Evolutionary conservation across 1,284 basidiomycete genomes (phyloP).

Genomic region (Baeospora myosura): DNA sequence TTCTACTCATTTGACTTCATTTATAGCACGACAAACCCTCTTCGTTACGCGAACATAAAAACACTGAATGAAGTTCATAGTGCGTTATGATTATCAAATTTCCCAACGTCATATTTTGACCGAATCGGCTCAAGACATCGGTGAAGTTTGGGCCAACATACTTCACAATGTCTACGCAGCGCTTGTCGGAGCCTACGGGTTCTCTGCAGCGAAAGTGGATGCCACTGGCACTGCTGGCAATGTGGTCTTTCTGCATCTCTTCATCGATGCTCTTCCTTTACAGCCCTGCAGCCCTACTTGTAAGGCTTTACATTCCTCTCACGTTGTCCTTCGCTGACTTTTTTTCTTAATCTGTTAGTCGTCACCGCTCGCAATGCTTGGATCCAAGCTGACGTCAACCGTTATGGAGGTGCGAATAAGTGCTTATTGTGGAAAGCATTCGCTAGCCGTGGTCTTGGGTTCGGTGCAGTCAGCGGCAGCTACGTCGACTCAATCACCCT

Average conservation of each 20-base stretch:
- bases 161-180: slow-evolving; percentile 44
- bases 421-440: slow-evolving; percentile 41
- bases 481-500: slow-evolving; percentile 29
- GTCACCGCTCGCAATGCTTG: slow-evolving; percentile 37
- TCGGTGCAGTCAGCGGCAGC: slow-evolving; percentile 31
- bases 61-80: slow-evolving; percentile 6
- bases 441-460: slow-evolving; percentile 43
- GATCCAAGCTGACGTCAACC: slow-evolving; percentile 46
- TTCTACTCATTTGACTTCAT: slow-evolving; percentile 11
- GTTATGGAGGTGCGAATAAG: slow-evolving; percentile 37
- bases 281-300: slow-evolving; percentile 47
- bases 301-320: slow-evolving; percentile 16
- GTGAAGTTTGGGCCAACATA: slow-evolving; percentile 47
- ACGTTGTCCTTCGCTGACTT: too few relatives aligned
- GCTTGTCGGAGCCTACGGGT: slow-evolving; percentile 35
- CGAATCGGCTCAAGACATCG: slow-evolving; percentile 34
- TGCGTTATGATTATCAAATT: neutral
- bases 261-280: slow-evolving; percentile 39
- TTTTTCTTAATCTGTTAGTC: slow-evolving; percentile 15
- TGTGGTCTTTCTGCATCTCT: slow-evolving; percentile 38
- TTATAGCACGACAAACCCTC: slow-evolving; percentile 4
- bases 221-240: slow-evolving; percentile 36
- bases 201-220: slow-evolving; percentile 31
- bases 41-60: slow-evolving; percentile 1
- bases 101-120: neutral